phyloP scores from a whole-genome alignment of 257 asterid species.

The Coffea eugenioides region DNA sequence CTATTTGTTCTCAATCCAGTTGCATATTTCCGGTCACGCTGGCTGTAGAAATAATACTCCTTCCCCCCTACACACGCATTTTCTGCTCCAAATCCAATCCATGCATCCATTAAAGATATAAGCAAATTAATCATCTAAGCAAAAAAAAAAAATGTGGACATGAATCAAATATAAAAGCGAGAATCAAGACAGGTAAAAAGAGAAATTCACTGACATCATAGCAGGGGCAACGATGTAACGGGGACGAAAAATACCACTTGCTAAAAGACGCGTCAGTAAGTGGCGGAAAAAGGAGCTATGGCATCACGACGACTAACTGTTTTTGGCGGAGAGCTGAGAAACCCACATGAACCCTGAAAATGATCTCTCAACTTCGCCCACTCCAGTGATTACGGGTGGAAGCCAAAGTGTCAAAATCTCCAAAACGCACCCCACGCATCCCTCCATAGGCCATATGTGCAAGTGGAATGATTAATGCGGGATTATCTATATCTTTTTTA shows the following conservation, averaged over 20 bases:
- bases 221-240: neutral
- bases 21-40: slow-evolving; percentile 76
- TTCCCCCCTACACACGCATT: slow-evolving; percentile 80
- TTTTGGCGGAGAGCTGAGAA: slow-evolving; percentile 20
- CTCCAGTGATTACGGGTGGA: slow-evolving; percentile 32
- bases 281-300: neutral
- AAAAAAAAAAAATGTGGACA: neutral
- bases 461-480: slow-evolving; percentile 2
- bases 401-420: slow-evolving; percentile 29
- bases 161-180: neutral
- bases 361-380: slow-evolving; percentile 13
- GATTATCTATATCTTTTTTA: neutral
- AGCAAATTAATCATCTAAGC: neutral
- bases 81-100: slow-evolving; percentile 29
- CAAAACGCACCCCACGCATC: neutral
- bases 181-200: neutral
- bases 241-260: neutral
- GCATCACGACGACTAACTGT: slow-evolving; percentile 13
- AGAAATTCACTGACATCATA: slow-evolving; percentile 1
- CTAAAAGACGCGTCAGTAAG: slow-evolving; percentile 6
- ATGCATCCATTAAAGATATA: neutral
- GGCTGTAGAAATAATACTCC: slow-evolving; percentile 85
- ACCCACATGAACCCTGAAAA: slow-evolving; percentile 15
- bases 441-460: neutral
- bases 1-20: slow-evolving; percentile 86